Conservation (phyloP, 192 early-diverging fungal species). For the Funneliformis geosporum region DNA sequence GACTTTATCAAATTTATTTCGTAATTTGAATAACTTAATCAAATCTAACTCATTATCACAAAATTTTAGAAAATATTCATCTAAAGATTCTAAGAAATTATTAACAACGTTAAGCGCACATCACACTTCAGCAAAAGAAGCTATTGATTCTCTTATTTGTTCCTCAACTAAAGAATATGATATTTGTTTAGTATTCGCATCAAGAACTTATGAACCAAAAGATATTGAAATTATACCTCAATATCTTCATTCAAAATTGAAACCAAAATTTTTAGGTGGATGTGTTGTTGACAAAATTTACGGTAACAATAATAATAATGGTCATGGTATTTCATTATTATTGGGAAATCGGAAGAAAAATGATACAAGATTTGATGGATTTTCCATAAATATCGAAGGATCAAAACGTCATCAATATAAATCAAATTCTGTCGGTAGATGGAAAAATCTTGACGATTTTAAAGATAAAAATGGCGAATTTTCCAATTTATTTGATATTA, state of each 20-base stretch:
- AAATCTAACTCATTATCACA: not conserved
- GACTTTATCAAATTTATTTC: not conserved
- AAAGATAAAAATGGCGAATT: not conserved
- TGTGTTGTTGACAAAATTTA: slow-evolving; percentile 22
- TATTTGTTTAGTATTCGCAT: not conserved
- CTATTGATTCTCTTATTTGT: not conserved
- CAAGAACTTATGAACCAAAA: not conserved
- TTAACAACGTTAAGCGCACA: not conserved
- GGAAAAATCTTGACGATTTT: not conserved
- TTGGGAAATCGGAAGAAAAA: not conserved
- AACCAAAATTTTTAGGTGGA: slow-evolving; percentile 3
- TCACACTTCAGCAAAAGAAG: not conserved
- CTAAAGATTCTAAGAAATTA: not conserved
- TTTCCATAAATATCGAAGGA: not conserved
- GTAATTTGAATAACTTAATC: not conserved
- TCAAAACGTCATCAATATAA: not conserved
- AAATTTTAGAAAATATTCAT: not conserved
- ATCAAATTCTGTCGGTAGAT: slow-evolving; percentile 19
- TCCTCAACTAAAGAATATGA: not conserved
- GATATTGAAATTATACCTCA: slow-evolving; percentile 14
- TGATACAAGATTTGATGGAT: not conserved
- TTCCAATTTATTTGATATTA: slow-evolving; percentile 3
- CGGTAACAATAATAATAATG: not conserved
- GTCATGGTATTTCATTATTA: slow-evolving; percentile 4
- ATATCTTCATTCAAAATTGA: slow-evolving; percentile 12